Evolutionary conservation across 306 rosid genomes (phyloP), one percentile per base, ranked within the genome.

Genomic region (Elaeagnus macrophylla): DNA sequence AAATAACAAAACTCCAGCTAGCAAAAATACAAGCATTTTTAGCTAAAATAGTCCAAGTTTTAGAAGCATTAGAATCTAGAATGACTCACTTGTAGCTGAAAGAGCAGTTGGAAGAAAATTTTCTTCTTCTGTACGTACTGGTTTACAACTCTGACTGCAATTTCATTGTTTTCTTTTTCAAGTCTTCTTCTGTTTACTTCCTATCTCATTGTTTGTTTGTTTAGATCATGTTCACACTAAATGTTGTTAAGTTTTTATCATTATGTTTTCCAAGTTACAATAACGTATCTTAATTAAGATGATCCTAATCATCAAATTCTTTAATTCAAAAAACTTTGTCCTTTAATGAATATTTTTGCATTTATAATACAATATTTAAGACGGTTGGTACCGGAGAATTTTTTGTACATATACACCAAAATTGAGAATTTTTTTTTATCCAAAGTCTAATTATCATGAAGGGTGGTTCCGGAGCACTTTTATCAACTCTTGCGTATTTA

Each of bases 111-210:
- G 55, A 53, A 63, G 19, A 59, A 54, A 5, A 12, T 44, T 56
- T 75, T n/a, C n/a, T 74, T 77, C 60, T 56, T 59, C 46, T 54
- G 53, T 62, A 11, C 54, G 60, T 63, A 56, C 67, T 68, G 75
- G 63, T 79, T 61, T 58, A 45, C 50, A 72, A 71, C 68, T 58
- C 39, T 69, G 69, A 54, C 67, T 77, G 75, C 55, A 75, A 66
- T 65, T 70, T 73, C 75, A 53, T 73, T 77, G 79, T 78, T 70
- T 74, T 73, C 66, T 67, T 72, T 69, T 42, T 51, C 61, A 6
- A 17, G 39, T 57, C 54, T n/a, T 68, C 59, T 81, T 81, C 81
- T 78, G 74, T 64, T 73, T 67, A 78, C 85, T 79, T 42, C 68
- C 51, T 81, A 76, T 75, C 55, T 56, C 10, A 38, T 75, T 72